Percentiles rank a stretch among this genome's conserved stretches.
These are phyloP conservation scores for Fabrea salina DNA, from an alignment of 169 alveolate genomes.

Conservation along the genomic window DNA sequence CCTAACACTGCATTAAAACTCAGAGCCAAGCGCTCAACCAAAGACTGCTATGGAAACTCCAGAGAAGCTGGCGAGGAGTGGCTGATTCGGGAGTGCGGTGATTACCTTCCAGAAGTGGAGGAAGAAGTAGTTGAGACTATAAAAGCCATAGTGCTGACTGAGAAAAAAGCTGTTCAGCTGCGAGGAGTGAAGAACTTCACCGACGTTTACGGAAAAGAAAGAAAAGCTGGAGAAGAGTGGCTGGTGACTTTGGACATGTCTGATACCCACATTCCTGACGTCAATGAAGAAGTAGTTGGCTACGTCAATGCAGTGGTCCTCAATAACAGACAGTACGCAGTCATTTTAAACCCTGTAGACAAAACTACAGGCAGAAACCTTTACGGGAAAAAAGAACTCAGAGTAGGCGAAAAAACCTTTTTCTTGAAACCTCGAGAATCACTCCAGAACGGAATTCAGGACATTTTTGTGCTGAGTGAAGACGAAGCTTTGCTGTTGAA, in stretches of 20 bases:
- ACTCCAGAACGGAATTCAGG: slow-evolving; percentile 49
- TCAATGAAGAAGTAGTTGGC: slow-evolving; percentile 46
- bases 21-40: slow-evolving; percentile 43
- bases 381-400: slow-evolving; percentile 50
- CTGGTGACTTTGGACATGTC: slow-evolving; percentile 42
- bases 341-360: slow-evolving; percentile 52
- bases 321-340: slow-evolving; percentile 49
- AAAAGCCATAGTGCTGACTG: slow-evolving; percentile 54
- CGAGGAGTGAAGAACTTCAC: slow-evolving; percentile 43
- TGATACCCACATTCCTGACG: slow-evolving; percentile 58
- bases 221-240: slow-evolving; percentile 78
- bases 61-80: slow-evolving; percentile 77
- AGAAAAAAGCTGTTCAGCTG: slow-evolving; percentile 46
- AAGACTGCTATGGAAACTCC: slow-evolving; percentile 43
- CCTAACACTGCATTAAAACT: slow-evolving; percentile 54
- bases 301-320: slow-evolving; percentile 42
- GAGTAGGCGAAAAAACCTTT: slow-evolving; percentile 60
- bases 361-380: slow-evolving; percentile 26
- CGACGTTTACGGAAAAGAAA: slow-evolving; percentile 47
- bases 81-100: slow-evolving; percentile 56
- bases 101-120: slow-evolving; percentile 52
- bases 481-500: slow-evolving; percentile 63
- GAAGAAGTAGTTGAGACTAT: slow-evolving; percentile 42
- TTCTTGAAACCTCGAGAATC: slow-evolving; percentile 65
- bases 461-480: slow-evolving; percentile 52